Base-by-base conservation (phyloP, 2,329 filamentous ascomycete genomes). In the Microcyclospora tardicrescens region DNA sequence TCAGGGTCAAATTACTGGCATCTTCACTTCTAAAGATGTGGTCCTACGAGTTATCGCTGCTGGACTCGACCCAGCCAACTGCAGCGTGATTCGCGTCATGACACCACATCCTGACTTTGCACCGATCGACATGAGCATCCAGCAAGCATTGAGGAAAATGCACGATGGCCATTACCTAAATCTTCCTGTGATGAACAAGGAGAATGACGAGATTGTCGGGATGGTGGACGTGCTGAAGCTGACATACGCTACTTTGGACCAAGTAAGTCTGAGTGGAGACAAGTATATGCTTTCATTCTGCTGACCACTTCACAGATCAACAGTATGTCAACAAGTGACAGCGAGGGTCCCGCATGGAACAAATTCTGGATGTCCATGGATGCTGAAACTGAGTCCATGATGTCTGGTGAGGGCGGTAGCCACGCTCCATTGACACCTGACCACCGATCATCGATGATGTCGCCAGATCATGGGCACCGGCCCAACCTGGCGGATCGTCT, bases 151-250 rank as follows among this genome's bases (percentile, higher is more conserved):
- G 39, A 81, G 91, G 54, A 98, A 98, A 72, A 98, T 98, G 91
- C 91, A 98, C 61, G 89, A 98, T 67, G 91, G 91, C 11, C 91
- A 98, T 63, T 98, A 98, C 62, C 77, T 98, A 39, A 98, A 98
- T 61, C 69, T 98, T 33, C 91, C 91, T 8, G 91, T 98, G 46
- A 98, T 98, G 91, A 95, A 95, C 62, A 54, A 57, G 37, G 86
- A 93, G 49, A 73, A 76, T 45, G 91, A 89, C 47, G 91, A 98
- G 63, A 98, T 98, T 57, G 91, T 98, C 42, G 91, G 91, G 55
- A 98, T 98, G 91, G 91, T 98, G 16, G 91, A 98, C 62, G 91
- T 98, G 42, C 75, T 98, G 45, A 96, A 96, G 67, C 73, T 98
- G 55, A 98, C 91, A 15, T 98, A 98, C 63, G 91, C 91, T 36